These are phyloP conservation scores for Plantago elongata DNA, from an alignment of 257 asterid species.

Conservation along the genomic window DNA sequence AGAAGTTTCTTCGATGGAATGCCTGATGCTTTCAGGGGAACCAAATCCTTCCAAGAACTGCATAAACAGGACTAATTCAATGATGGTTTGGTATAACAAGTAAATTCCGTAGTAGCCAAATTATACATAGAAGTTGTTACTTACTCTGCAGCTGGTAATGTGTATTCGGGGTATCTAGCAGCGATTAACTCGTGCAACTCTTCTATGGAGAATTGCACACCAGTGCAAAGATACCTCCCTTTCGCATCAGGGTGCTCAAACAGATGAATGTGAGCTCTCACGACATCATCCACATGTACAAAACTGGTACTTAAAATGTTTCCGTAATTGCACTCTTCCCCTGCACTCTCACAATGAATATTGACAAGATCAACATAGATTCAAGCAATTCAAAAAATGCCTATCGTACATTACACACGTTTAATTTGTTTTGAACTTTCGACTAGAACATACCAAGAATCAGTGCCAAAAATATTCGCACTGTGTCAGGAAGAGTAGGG, in stretches of 20 bases:
- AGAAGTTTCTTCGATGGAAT: constrained; percentile 36
- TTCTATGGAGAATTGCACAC: constrained; percentile 24
- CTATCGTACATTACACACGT: too few relatives aligned
- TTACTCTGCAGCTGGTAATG: constrained; percentile 33
- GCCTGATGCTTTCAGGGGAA: constrained; percentile 16
- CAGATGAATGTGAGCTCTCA: constrained; percentile 39
- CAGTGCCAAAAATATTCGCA: constrained; percentile 27
- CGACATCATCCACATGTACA: constrained; percentile 43
- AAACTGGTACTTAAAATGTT: constrained; percentile 2
- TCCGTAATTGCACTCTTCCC: constrained; percentile 21
- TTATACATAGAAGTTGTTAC: neutral
- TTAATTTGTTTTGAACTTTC: neutral
- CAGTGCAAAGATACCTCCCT: constrained; percentile 49
- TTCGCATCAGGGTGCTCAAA: constrained; percentile 32
- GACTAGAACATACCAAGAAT: constrained; percentile 30
- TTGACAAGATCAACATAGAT: neutral
- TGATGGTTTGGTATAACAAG: neutral
- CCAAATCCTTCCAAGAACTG: constrained; percentile 24
- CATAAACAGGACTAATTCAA: neutral
- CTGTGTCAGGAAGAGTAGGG: constrained; percentile 30
- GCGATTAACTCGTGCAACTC: constrained; percentile 30
- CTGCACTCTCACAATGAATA: constrained; percentile 17
- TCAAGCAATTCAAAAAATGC: too few relatives aligned
- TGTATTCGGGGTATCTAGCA: constrained; percentile 35
- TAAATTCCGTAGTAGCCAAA: neutral